Conservation (phyloP, 345 rosid genomes). For the Noccaea caerulescens region DNA sequence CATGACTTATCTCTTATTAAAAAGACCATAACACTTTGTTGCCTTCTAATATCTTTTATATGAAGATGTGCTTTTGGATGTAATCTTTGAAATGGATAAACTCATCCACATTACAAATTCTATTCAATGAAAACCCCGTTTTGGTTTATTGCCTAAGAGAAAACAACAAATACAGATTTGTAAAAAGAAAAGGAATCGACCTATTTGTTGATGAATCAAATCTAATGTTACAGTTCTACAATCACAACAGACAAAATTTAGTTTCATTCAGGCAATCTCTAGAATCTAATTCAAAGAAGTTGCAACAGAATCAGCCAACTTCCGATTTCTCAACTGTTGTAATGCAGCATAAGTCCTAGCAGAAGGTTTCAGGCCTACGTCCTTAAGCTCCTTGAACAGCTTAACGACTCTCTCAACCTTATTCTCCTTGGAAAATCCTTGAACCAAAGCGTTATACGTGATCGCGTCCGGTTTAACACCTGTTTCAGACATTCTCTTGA, state of each 20-base stretch:
- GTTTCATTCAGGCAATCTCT: conserved; percentile 22
- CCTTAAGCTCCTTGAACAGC: conserved; percentile 33
- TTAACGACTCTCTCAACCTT: conserved; percentile 42
- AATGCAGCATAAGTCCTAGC: conserved; percentile 33
- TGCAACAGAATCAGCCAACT: conserved; percentile 23
- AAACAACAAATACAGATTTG: conserved; percentile 27
- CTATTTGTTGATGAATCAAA: not conserved
- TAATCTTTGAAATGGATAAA: conserved; percentile 20
- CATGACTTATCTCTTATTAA: conserved; percentile 12
- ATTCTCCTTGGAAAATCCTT: conserved; percentile 54
- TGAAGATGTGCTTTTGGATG: conserved; percentile 26
- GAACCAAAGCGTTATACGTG: conserved; percentile 57
- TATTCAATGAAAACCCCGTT: not conserved
- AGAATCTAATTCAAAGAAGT: conserved; percentile 32
- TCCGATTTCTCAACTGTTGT: conserved; percentile 19
- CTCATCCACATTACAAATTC: not conserved
- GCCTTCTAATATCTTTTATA: not conserved
- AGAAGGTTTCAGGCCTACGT: conserved; percentile 34
- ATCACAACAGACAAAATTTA: not conserved
- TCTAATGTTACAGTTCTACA: conserved; percentile 21
- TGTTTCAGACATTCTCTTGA: conserved; percentile 57
- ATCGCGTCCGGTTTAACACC: conserved; percentile 53
- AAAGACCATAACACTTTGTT: conserved; percentile 26
- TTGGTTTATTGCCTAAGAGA: conserved; percentile 18
- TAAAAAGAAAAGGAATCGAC: conserved; percentile 15